Percentiles rank a stretch among this genome's conserved stretches.
phyloP scores from a whole-genome alignment of 495 filamentous ascomycete genomes.

The Elaphomyces granulatus region DNA sequence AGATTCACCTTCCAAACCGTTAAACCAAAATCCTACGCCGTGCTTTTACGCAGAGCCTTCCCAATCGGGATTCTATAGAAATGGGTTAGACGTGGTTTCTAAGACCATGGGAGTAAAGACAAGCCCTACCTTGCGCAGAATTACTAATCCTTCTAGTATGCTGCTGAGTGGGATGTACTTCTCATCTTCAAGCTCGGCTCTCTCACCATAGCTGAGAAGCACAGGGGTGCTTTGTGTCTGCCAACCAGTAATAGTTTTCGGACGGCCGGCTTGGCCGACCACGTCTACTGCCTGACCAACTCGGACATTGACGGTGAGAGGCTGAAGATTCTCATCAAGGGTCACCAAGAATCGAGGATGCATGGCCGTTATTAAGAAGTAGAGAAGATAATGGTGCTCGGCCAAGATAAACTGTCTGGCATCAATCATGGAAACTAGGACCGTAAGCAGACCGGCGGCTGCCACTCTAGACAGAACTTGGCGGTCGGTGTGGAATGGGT shows the following conservation, averaged over 20 bases:
- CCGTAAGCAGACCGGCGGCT: conserved; percentile 76
- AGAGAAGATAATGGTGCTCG: conserved; percentile 86
- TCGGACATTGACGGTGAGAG: conserved; percentile 86
- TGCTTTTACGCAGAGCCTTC: conserved; percentile 26
- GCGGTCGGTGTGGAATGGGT: conserved; percentile 96
- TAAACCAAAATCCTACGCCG: neutral
- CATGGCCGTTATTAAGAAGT: conserved; percentile 96
- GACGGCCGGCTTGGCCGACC: conserved; percentile 88
- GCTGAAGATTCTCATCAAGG: conserved; percentile 85
- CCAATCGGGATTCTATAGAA: conserved; percentile 39
- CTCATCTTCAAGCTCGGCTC: conserved; percentile 95
- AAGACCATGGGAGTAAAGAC: neutral
- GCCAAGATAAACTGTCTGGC: conserved; percentile 87
- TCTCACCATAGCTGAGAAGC: conserved; percentile 78
- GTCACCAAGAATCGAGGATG: conserved; percentile 92
- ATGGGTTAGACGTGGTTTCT: conserved; percentile 14
- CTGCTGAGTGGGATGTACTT: conserved; percentile 84
- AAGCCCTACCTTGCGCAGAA: conserved; percentile 76
- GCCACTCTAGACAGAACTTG: conserved; percentile 88
- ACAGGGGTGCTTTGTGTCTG: conserved; percentile 98
- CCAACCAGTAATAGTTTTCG: conserved; percentile 99
- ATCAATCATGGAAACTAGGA: conserved; percentile 83
- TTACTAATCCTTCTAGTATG: conserved; percentile 87
- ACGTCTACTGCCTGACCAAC: conserved; percentile 98
- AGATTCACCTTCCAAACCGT: neutral